Conservation (phyloP, 2,329 filamentous ascomycete genomes). For the Colletotrichum lupini region DNA sequence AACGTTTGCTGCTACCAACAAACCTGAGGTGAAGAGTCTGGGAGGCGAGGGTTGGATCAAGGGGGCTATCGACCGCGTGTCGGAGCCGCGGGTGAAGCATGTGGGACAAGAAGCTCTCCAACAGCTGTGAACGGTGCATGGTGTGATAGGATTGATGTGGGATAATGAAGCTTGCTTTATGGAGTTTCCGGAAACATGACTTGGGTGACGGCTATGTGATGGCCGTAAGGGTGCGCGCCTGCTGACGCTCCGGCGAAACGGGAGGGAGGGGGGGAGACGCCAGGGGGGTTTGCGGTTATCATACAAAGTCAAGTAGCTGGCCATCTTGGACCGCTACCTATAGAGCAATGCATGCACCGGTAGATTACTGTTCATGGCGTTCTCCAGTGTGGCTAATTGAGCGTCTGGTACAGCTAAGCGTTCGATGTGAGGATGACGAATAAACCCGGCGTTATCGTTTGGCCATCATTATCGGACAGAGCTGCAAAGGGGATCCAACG, state of each 20-base stretch:
- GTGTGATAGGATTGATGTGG: background rate
- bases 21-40: constrained; percentile 54
- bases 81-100: constrained; percentile 60
- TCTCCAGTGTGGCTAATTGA: too few relatives aligned
- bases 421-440: too few relatives aligned
- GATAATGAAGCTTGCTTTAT: constrained; percentile 1
- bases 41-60: constrained; percentile 54
- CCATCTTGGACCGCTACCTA: constrained; percentile 14
- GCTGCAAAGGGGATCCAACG: too few relatives aligned
- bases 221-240: constrained; percentile 10
- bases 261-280: background rate
- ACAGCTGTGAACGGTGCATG: constrained; percentile 40
- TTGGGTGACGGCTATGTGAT: constrained; percentile 24
- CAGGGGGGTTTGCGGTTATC: background rate
- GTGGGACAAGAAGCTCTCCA: constrained; percentile 59
- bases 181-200: background rate
- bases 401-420: too few relatives aligned
- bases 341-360: constrained; percentile 7
- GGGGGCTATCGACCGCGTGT: constrained; percentile 54
- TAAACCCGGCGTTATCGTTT: too few relatives aligned
- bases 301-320: constrained; percentile 13
- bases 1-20: constrained; percentile 74
- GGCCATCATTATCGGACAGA: too few relatives aligned
- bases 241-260: constrained; percentile 21
- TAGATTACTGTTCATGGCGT: background rate